Conservation (phyloP, 352 stramenopile species). For the Pythium brachiatum region DNA sequence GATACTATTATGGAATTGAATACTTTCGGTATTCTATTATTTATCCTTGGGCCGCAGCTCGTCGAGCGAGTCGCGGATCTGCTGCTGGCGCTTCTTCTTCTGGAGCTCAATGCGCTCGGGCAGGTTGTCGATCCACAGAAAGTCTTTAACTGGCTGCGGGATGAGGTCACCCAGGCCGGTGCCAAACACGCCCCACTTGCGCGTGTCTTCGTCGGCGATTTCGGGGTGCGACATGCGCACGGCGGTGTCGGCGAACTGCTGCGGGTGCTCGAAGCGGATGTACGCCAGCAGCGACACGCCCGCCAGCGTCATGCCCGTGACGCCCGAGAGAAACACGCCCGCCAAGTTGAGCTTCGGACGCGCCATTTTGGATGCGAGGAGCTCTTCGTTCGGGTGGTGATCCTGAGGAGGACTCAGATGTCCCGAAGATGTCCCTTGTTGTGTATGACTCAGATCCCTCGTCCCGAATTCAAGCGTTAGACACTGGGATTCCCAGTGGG, state of each 20-base stretch:
- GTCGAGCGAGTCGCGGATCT: constrained; percentile 74
- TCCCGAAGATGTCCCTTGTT: constrained; percentile 19
- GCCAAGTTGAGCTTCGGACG: constrained; percentile 41
- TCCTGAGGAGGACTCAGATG: constrained; percentile 6
- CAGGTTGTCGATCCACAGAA: constrained; percentile 65
- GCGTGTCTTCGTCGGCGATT: constrained; percentile 60
- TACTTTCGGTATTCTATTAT: neutral
- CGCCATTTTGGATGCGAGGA: neutral
- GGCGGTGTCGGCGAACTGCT: constrained; percentile 80
- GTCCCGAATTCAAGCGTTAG: neutral
- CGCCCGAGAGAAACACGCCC: constrained; percentile 62
- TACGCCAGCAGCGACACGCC: constrained; percentile 81
- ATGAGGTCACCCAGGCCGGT: constrained; percentile 75
- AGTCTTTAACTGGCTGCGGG: constrained; percentile 57
- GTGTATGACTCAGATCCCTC: neutral
- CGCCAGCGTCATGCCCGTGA: constrained; percentile 79
- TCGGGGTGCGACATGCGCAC: constrained; percentile 80
- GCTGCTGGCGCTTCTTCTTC: constrained; percentile 61
- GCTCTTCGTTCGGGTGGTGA: constrained; percentile 5
- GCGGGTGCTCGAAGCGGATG: constrained; percentile 77
- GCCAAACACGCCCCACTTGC: constrained; percentile 83
- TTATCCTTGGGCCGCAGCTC: constrained; percentile 74
- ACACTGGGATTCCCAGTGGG: neutral
- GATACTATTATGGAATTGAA: neutral
- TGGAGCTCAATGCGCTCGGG: constrained; percentile 67